phyloP scores from a whole-genome alignment of 164 flowering plant species.

The Aristolochia fimbriata region DNA sequence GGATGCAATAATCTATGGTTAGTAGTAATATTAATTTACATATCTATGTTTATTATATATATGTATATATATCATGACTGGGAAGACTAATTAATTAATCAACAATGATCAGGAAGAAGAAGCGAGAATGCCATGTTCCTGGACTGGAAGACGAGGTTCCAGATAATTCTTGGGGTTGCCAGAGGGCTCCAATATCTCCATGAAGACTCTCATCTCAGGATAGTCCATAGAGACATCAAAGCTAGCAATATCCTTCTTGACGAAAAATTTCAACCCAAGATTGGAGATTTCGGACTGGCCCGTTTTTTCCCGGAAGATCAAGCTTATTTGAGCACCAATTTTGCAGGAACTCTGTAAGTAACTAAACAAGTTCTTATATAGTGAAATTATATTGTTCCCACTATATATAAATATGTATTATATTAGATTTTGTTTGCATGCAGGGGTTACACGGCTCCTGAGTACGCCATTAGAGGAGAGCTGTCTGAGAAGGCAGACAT shows the following conservation, averaged over 20 bases:
- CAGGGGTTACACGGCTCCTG: constrained; percentile 69
- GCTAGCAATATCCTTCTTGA: constrained; percentile 72
- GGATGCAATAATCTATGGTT: constrained; percentile 53
- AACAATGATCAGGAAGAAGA: constrained; percentile 22
- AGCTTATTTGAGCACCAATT: constrained; percentile 57
- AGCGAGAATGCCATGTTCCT: constrained; percentile 19
- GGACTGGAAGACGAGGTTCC: constrained; percentile 37
- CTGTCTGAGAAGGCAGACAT: constrained; percentile 64
- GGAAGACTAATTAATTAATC: too few relatives aligned
- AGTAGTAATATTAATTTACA: too few relatives aligned
- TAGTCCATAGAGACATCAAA: constrained; percentile 63
- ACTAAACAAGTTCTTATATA: too few relatives aligned
- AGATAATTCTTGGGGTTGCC: constrained; percentile 52
- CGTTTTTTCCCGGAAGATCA: constrained; percentile 67
- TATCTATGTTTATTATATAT: too few relatives aligned
- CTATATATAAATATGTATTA: too few relatives aligned
- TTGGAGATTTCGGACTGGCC: constrained; percentile 64
- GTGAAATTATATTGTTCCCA: too few relatives aligned
- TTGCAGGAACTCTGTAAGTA: constrained; percentile 67
- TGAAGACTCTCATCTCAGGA: constrained; percentile 56
- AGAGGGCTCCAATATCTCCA: constrained; percentile 60
- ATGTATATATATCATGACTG: too few relatives aligned
- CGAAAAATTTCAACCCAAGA: constrained; percentile 47
- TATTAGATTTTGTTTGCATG: too few relatives aligned
- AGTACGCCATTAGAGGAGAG: constrained; percentile 64